Base-by-base conservation (phyloP, 2,329 filamentous ascomycete genomes). In the Clonostachys chloroleuca region DNA sequence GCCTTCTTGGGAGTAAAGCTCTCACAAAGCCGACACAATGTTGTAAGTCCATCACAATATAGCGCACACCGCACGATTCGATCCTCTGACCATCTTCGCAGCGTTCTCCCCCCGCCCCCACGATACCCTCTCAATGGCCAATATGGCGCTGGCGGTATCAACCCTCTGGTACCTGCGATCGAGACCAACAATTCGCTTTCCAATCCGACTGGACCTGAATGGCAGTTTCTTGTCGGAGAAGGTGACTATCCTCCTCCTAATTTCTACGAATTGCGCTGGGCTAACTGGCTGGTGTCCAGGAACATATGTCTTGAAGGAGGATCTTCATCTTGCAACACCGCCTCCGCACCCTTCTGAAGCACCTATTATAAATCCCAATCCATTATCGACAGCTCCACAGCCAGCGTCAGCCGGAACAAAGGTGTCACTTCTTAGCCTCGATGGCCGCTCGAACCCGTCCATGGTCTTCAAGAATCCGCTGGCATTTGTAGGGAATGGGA, bases 321-420 rank as follows among this genome's bases (percentile, higher is more conserved):
- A 96, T 64, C 74, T 99, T 30, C 87, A 91, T 56, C 84, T 99
- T 48, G 92, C 94, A 41, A 96, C 92, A 34, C 94, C 94, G 48
- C 92, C 92, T 52, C 92, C 92, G 13, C 94, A 99, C 68, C 94
- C 94, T 18, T 96, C 92, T 51, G 94, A 99, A 73, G 85, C 89
- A 12, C 92, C 91, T 18, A 72, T 92, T 39, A 71, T 87, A 49
- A 96, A 95, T 61, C 87, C 89, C 41, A 99, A 97, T 61, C 94
- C 94, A 24, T 81, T 99, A 40, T 86, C 90, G 37, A 96, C 92
- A 6, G 87, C 80, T 16, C 86, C 91, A 6, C 83, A 86, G 46
- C 89, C 92, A n/a, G 90, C 89, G 4, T 91, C 86, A 2, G 78
- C 83, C 6, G 94, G 94, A 47, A 92, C 92, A 35, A 94, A 87